A percentile compares a stretch with the other conserved stretches of the same genome.
phyloP scores from a whole-genome alignment of 2,329 filamentous ascomycete genomes.

The Colletotrichum sp. region DNA sequence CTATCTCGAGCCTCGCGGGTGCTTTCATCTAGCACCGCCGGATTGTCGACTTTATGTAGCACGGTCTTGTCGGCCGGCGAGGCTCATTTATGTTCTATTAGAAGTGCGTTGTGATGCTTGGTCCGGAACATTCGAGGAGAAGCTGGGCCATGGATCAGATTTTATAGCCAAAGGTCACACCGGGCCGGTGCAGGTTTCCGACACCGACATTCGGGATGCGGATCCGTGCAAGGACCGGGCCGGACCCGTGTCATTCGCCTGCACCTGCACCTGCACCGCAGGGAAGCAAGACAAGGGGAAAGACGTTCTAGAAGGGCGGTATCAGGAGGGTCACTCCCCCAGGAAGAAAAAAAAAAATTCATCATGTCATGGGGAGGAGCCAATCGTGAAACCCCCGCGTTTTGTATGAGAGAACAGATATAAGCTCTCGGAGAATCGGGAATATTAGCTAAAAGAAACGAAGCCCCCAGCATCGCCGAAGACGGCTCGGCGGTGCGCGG shows the following conservation, averaged over 20 bases:
- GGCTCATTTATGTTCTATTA: not conserved
- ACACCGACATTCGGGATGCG: not conserved
- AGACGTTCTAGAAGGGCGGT: not conserved
- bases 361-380: not conserved
- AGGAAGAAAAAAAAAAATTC: not conserved
- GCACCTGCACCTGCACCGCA: not conserved
- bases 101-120: not conserved
- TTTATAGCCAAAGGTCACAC: not conserved
- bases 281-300: not conserved
- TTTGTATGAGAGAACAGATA: not conserved
- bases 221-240: not conserved
- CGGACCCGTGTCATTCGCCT: not conserved
- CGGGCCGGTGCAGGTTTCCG: not conserved
- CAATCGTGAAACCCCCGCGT: not conserved
- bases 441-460: conserved; percentile 13
- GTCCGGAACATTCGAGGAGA: rapidly evolving
- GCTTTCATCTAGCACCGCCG: not conserved
- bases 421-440: conserved; percentile 5
- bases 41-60: not conserved
- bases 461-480: not conserved
- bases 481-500: conserved; percentile 9
- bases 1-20: not conserved
- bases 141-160: not conserved
- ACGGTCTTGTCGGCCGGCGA: not conserved
- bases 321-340: not conserved